Percentiles rank a stretch among this genome's conserved stretches.
These are phyloP conservation scores for Coemansia guatemalensis DNA, from an alignment of 192 early-diverging fungal species.

Conservation along the genomic window DNA sequence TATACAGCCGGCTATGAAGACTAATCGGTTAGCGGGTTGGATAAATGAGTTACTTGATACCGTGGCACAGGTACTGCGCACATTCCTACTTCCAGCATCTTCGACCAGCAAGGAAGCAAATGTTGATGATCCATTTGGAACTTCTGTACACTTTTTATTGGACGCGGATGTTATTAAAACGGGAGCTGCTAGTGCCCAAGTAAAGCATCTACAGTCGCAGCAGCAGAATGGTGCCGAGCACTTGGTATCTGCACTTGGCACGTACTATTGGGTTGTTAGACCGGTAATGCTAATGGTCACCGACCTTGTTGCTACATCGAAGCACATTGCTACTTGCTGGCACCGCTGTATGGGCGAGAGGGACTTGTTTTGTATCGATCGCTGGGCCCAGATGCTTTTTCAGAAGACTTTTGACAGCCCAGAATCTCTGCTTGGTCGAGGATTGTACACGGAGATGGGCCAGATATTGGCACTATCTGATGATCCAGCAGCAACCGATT, in stretches of 20 bases:
- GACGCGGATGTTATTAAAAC: neutral
- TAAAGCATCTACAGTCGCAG: neutral
- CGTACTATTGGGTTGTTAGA: constrained; percentile 24
- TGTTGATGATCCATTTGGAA: constrained; percentile 3
- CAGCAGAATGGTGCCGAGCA: neutral
- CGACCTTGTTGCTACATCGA: constrained; percentile 5
- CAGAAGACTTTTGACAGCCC: neutral
- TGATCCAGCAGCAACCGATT: no score
- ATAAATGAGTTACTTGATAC: constrained; percentile 1
- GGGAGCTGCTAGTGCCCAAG: no score
- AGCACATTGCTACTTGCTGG: constrained; percentile 2
- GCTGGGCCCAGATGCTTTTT: no score
- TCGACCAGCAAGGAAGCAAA: neutral
- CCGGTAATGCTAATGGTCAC: constrained; percentile 6
- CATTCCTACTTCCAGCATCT: neutral
- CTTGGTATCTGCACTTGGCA: constrained; percentile 3
- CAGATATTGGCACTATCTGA: neutral
- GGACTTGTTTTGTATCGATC: no score
- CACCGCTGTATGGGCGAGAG: neutral
- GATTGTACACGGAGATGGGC: constrained; percentile 5
- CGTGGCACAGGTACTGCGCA: neutral
- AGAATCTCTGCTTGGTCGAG: neutral
- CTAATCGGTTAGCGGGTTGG: constrained; percentile 6
- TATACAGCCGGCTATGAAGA: neutral
- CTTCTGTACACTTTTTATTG: neutral